Conservation (phyloP, 371 early-diverging fungal species). For the Capillidium rhysosporum region DNA sequence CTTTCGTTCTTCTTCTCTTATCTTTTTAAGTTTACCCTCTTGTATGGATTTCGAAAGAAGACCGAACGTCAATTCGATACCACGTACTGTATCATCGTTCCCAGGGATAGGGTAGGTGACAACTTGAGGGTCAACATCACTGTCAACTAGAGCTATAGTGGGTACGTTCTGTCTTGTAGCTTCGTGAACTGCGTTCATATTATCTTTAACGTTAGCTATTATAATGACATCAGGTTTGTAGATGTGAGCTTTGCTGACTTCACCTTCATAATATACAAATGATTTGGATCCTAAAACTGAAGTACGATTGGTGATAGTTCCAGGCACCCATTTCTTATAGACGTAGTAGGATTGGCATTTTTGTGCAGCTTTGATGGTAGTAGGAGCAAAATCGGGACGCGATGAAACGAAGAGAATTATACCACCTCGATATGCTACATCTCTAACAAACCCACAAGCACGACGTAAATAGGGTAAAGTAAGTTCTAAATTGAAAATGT, state of each 20-base stretch:
- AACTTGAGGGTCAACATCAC: conserved; percentile 70
- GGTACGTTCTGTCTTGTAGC: conserved; percentile 65
- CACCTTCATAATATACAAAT: neutral
- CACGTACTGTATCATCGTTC: conserved; percentile 76
- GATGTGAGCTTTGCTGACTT: conserved; percentile 17
- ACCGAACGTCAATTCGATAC: conserved; percentile 66
- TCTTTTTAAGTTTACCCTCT: too few relatives aligned
- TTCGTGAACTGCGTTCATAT: conserved; percentile 59
- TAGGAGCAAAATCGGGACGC: conserved; percentile 34
- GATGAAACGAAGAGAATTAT: conserved; percentile 81
- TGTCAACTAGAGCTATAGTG: conserved; percentile 79
- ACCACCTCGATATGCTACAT: conserved; percentile 61
- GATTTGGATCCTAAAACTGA: conserved; percentile 25
- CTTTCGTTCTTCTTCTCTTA: too few relatives aligned
- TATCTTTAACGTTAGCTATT: conserved; percentile 66
- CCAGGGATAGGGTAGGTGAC: conserved; percentile 94
- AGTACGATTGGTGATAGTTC: conserved; percentile 73
- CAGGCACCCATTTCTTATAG: conserved; percentile 65
- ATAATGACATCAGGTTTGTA: conserved; percentile 80
- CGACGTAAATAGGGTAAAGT: conserved; percentile 74
- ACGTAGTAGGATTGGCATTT: conserved; percentile 60
- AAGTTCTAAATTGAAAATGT: conserved; percentile 87
- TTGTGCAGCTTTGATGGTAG: conserved; percentile 66
- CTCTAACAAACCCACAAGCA: conserved; percentile 51
- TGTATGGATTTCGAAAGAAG: conserved; percentile 28